Conservation (phyloP, 2,329 filamentous ascomycete genomes). For the Aspergillus spinulosporus region DNA sequence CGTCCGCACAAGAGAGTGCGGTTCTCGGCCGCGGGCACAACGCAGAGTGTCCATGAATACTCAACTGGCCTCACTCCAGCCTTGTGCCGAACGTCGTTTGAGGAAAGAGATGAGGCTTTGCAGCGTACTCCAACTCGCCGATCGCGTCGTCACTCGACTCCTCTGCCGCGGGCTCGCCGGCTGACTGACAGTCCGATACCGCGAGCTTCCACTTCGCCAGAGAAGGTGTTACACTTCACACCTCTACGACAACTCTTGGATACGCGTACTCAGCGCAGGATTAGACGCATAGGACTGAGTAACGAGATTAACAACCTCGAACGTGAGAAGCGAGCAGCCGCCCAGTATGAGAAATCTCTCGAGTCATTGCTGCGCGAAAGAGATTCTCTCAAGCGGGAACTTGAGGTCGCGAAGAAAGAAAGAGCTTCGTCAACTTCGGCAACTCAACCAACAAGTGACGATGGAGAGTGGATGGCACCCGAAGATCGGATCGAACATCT, state of each 20-base stretch:
- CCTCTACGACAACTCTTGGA: conserved; percentile 48
- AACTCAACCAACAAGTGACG: conserved; percentile 17
- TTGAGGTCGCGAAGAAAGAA: conserved; percentile 23
- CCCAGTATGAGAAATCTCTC: conserved; percentile 29
- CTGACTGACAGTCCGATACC: conserved; percentile 26
- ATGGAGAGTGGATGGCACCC: conserved; percentile 22
- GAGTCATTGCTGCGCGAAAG: conserved; percentile 29
- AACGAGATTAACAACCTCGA: conserved; percentile 49
- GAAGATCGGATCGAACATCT: conserved; percentile 21
- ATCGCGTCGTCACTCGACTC: conserved; percentile 38
- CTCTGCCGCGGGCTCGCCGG: conserved; percentile 26
- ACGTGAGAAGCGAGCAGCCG: conserved; percentile 38
- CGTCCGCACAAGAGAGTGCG: conserved; percentile 45
- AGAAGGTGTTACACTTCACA: conserved; percentile 46
- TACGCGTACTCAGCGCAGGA: conserved; percentile 43
- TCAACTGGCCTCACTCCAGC: conserved; percentile 50
- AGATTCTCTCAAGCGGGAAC: conserved; percentile 31
- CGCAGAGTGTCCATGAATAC: conserved; percentile 21
- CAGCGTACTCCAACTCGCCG: conserved; percentile 32
- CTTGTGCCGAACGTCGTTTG: conserved; percentile 42
- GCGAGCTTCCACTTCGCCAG: conserved; percentile 21
- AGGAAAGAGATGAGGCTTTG: conserved; percentile 26
- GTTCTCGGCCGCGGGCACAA: conserved; percentile 42
- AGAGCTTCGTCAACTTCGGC: conserved; percentile 2
- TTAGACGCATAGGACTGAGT: conserved; percentile 48